These are phyloP conservation scores for Dalbergia cultrata DNA, from an alignment of 306 rosid species.

Conservation along the genomic window DNA sequence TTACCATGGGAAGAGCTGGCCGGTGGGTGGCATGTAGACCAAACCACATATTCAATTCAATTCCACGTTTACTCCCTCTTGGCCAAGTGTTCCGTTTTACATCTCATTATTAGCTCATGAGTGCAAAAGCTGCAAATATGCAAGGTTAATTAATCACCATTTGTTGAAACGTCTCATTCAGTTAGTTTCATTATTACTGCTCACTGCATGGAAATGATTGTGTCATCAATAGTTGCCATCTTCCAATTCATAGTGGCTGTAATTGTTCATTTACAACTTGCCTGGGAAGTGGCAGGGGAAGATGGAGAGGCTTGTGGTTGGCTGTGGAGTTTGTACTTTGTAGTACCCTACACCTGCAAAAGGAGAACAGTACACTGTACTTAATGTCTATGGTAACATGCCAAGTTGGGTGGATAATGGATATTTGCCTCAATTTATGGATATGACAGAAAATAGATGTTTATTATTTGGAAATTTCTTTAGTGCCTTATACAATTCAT, in stretches of 20 bases:
- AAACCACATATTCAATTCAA: background rate
- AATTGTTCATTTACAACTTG: background rate
- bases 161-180: conserved; percentile 2
- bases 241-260: background rate
- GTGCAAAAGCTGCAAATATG: background rate
- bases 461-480: no score
- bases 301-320: background rate
- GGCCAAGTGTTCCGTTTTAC: background rate
- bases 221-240: background rate
- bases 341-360: background rate
- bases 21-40: background rate
- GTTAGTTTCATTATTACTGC: background rate
- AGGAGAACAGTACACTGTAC: background rate
- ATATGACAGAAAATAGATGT: background rate
- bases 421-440: background rate
- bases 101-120: background rate
- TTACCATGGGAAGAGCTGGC: background rate
- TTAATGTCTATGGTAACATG: background rate
- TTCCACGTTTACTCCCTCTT: background rate
- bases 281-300: background rate
- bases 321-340: conserved; percentile 9
- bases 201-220: background rate
- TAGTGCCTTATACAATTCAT: no score
- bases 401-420: background rate
- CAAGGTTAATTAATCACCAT: background rate